These are phyloP conservation scores for Fusarium irregulare DNA, from an alignment of 2,329 filamentous ascomycete species.

Conservation along the genomic window DNA sequence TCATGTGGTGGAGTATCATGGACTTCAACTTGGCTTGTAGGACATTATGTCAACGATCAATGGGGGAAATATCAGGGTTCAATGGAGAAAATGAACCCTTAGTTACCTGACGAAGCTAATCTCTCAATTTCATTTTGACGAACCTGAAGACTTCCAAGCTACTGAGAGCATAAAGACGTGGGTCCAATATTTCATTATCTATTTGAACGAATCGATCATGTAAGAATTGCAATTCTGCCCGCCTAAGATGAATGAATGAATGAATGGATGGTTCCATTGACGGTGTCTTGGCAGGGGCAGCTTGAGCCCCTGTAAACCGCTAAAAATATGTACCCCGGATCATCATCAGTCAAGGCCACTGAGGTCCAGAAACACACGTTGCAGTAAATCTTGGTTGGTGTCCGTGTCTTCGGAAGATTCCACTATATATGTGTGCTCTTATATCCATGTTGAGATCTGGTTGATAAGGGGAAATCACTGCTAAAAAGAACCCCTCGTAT, in stretches of 20 bases:
- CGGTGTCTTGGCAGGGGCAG: neutral
- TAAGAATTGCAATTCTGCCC: neutral
- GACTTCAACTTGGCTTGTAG: neutral
- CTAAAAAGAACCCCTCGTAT: neutral
- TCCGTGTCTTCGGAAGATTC: neutral
- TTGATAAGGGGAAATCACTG: neutral
- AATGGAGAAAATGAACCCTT: slow-evolving; percentile 15
- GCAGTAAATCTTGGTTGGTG: neutral
- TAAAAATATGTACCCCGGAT: slow-evolving; percentile 7
- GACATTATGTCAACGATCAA: slow-evolving; percentile 9
- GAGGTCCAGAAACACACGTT: neutral
- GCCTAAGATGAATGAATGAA: neutral
- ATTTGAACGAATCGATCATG: neutral
- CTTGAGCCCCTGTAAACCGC: neutral
- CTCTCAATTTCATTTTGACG: slow-evolving; percentile 26
- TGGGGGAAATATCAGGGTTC: slow-evolving; percentile 9
- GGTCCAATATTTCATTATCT: slow-evolving; percentile 19
- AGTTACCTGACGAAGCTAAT: slow-evolving; percentile 26
- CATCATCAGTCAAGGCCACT: neutral
- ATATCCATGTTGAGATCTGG: neutral
- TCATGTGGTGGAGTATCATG: slow-evolving; percentile 1
- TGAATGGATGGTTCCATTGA: neutral
- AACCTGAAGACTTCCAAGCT: slow-evolving; percentile 7
- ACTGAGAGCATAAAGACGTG: slow-evolving; percentile 16
- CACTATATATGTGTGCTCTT: neutral